Percentiles rank a stretch among this genome's conserved stretches.
These are phyloP conservation scores for Chaetomiaceae sp. DNA, from an alignment of 2,329 filamentous ascomycete species.

Conservation along the genomic window DNA sequence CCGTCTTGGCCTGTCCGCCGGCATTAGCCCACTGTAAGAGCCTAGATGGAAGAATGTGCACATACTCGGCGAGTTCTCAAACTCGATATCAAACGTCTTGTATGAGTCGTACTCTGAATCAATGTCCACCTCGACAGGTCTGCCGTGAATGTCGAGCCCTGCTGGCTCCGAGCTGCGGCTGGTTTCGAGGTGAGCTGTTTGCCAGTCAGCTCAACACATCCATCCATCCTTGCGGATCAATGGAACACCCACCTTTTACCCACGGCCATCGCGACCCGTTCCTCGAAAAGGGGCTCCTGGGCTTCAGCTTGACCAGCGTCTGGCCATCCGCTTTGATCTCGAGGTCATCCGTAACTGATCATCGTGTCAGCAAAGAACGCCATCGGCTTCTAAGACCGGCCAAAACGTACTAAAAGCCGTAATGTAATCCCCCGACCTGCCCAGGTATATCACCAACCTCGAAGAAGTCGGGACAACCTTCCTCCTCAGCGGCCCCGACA, in stretches of 20 bases:
- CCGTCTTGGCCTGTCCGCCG: constrained; percentile 26
- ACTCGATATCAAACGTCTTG: constrained; percentile 32
- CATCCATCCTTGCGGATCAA: too few relatives aligned
- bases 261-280: constrained; percentile 25
- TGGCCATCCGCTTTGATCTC: constrained; percentile 26
- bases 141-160: constrained; percentile 27
- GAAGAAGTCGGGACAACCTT: constrained; percentile 24
- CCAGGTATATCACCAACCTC: constrained; percentile 28
- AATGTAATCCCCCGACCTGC: constrained; percentile 28
- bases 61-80: constrained; percentile 31
- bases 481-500: constrained; percentile 28
- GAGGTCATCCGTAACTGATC: constrained; percentile 28
- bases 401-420: constrained; percentile 26
- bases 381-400: neutral
- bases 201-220: neutral
- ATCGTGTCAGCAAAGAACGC: neutral
- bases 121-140: constrained; percentile 24
- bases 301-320: constrained; percentile 29
- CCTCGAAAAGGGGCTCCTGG: constrained; percentile 25
- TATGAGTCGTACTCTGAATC: constrained; percentile 28
- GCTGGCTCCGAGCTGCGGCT: constrained; percentile 24
- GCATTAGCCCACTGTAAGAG: neutral
- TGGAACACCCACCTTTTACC: constrained; percentile 24
- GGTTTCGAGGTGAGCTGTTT: constrained; percentile 23
- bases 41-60: neutral